Evolutionary conservation across 1,284 basidiomycete species (phyloP).

Genomic region (Somion occarium): DNA sequence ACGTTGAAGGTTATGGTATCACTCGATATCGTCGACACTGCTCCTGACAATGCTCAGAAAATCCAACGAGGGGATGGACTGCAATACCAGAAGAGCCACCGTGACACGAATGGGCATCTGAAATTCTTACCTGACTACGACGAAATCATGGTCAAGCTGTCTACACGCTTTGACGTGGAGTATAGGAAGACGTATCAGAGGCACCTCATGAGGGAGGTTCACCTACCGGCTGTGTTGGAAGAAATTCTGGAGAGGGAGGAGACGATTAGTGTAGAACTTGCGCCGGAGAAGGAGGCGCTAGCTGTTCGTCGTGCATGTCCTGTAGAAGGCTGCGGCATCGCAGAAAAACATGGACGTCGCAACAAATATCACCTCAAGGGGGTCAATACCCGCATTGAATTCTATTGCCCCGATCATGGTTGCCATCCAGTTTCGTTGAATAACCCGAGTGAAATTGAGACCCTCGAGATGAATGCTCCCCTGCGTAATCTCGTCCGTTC

Average conservation of each 20-base stretch:
- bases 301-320: conserved; percentile 26
- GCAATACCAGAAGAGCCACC: conserved; percentile 22
- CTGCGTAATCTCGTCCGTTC: conserved; percentile 26
- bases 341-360: conserved; percentile 25
- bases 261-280: conserved; percentile 16
- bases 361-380: conserved; percentile 17
- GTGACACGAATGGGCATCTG: conserved; percentile 18
- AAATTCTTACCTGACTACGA: conserved; percentile 20
- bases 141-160: conserved; percentile 15
- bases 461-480: conserved; percentile 28
- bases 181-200: conserved; percentile 17
- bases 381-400: conserved; percentile 15
- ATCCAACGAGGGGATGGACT: conserved; percentile 10
- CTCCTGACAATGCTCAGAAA: conserved; percentile 15
- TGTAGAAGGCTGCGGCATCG: conserved; percentile 19
- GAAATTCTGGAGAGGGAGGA: conserved; percentile 17
- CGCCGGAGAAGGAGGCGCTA: conserved; percentile 18
- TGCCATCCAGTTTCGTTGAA: conserved; percentile 15
- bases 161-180: conserved; percentile 10
- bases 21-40: conserved; percentile 27
- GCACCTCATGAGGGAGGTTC: conserved; percentile 16
- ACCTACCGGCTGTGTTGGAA: conserved; percentile 16
- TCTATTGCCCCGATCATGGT: conserved; percentile 23
- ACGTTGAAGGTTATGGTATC: conserved; percentile 16
- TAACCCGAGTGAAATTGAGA: conserved; percentile 16